phyloP scores from a whole-genome alignment of 208 protist species.

The Acanthamoeba healyi region DNA sequence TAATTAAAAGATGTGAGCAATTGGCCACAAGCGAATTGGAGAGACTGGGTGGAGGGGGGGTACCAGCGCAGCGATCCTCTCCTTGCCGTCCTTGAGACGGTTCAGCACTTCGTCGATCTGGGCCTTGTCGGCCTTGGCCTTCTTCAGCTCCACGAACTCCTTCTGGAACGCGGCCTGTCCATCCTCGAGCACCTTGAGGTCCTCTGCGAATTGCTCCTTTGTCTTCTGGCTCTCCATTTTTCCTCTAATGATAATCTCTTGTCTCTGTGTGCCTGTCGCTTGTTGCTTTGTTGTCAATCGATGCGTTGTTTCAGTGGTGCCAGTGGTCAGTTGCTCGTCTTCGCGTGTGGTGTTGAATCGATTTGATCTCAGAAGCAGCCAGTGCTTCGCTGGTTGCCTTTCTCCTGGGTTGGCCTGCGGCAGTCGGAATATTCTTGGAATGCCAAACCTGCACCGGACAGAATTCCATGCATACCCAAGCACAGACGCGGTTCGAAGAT shows the following conservation, averaged over 20 bases:
- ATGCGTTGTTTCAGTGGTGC: not conserved
- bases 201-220: constrained; percentile 15
- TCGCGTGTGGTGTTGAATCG: not conserved
- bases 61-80: constrained; percentile 57
- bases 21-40: constrained; percentile 23
- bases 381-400: not conserved
- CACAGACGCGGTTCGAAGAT: not conserved
- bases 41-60: not conserved
- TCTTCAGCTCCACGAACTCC: constrained; percentile 55
- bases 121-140: constrained; percentile 56
- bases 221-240: constrained; percentile 19
- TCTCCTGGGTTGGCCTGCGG: not conserved
- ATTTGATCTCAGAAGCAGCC: not conserved
- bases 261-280: not conserved
- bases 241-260: not conserved
- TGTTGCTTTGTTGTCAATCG: constrained; percentile 9
- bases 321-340: not conserved
- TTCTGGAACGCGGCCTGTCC: constrained; percentile 1
- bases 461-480: not conserved
- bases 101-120: constrained; percentile 57
- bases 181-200: constrained; percentile 20
- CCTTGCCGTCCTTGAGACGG: constrained; percentile 63
- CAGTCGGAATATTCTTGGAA: constrained; percentile 41
- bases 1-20: no score
- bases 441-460: not conserved